A percentile compares a stretch with the other conserved stretches of the same genome.
phyloP scores from a whole-genome alignment of 352 stramenopile genomes.

The Phytophthora tentaculata region DNA sequence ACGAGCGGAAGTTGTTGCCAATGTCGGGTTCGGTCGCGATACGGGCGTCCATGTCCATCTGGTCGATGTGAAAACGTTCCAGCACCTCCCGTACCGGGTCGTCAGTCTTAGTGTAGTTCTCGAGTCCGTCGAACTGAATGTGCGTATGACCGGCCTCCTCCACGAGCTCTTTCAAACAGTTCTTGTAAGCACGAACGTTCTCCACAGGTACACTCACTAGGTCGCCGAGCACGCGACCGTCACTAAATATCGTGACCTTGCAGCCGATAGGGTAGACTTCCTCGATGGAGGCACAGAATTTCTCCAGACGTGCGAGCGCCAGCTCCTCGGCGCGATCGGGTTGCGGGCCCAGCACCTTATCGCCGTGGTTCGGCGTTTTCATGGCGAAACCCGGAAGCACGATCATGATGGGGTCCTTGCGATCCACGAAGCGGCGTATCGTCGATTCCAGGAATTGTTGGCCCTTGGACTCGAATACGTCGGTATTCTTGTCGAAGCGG shows the following conservation, averaged over 20 bases:
- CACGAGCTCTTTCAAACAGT: slow-evolving; percentile 19
- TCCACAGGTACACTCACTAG: slow-evolving; percentile 14
- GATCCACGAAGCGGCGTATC: not conserved
- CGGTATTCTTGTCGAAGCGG: not conserved
- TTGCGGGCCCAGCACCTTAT: not conserved
- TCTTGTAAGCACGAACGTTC: slow-evolving; percentile 19
- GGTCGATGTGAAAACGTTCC: slow-evolving; percentile 18
- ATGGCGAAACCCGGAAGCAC: not conserved
- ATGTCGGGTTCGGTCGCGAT: slow-evolving; percentile 22
- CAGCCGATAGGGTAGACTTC: slow-evolving; percentile 25
- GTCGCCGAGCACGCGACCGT: too few relatives aligned
- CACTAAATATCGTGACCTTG: slow-evolving; percentile 29
- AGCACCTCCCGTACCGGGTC: slow-evolving; percentile 23
- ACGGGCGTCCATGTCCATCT: slow-evolving; percentile 25
- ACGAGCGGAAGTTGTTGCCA: slow-evolving; percentile 25
- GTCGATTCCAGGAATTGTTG: not conserved
- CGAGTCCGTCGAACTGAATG: slow-evolving; percentile 26
- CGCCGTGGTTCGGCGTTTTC: not conserved
- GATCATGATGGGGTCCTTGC: not conserved
- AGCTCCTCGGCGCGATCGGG: slow-evolving; percentile 23
- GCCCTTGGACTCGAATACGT: not conserved
- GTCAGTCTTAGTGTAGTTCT: slow-evolving; percentile 30
- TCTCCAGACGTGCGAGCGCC: slow-evolving; percentile 21
- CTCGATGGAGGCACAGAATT: slow-evolving; percentile 24
- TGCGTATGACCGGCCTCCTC: slow-evolving; percentile 24